These are phyloP conservation scores for Ustilago tritici DNA, from an alignment of 1,284 basidiomycete genomes.

Conservation along the genomic window DNA sequence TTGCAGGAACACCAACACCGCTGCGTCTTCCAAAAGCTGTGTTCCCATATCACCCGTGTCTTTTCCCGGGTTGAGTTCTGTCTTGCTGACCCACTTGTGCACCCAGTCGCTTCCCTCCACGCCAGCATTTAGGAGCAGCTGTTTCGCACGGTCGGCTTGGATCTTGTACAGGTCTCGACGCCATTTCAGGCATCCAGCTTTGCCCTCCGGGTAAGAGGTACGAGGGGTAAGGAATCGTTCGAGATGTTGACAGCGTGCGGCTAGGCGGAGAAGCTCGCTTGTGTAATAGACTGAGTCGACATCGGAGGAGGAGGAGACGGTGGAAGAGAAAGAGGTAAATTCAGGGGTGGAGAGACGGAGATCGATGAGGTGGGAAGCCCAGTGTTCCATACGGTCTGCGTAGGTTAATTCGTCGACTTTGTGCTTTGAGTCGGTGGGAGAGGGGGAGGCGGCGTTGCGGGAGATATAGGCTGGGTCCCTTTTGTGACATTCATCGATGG, in stretches of 20 bases:
- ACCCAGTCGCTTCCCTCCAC: conserved; percentile 48
- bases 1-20: conserved; percentile 65
- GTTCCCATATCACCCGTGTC: conserved; percentile 53
- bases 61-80: conserved; percentile 59
- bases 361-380: conserved; percentile 34
- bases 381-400: conserved; percentile 60
- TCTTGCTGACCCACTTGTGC: conserved; percentile 63
- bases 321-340: conserved; percentile 23
- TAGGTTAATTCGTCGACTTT: conserved; percentile 63
- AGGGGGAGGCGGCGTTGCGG: conserved; percentile 10
- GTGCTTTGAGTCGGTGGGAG: conserved; percentile 10
- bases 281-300: conserved; percentile 24
- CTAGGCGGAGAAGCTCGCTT: conserved; percentile 54
- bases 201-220: conserved; percentile 62
- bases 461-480: conserved; percentile 49
- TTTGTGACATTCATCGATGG: conserved; percentile 54
- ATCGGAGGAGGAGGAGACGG: conserved; percentile 27
- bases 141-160: conserved; percentile 58
- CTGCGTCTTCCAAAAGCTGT: conserved; percentile 65
- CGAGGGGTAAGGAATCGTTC: conserved; percentile 64
- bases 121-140: conserved; percentile 50
- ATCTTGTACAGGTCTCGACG: conserved; percentile 60
- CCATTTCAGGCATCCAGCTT: conserved; percentile 68
- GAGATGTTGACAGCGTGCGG: conserved; percentile 66
- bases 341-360: conserved; percentile 39